phyloP scores from a whole-genome alignment of 805 yeast species.

The Saccharomycopsis selenospora region DNA sequence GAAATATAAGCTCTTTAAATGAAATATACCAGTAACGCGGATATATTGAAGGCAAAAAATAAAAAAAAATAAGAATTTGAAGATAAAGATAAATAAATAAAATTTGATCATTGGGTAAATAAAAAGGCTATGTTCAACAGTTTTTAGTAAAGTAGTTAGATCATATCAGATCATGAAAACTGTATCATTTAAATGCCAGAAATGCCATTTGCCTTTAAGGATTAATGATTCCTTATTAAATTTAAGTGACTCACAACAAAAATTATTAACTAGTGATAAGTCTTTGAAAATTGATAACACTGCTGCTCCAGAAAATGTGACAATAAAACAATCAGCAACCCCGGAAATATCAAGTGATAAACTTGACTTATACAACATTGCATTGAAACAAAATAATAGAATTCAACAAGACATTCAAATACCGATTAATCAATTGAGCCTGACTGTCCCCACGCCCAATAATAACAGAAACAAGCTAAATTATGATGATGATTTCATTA shows the following conservation, averaged over 20 bases:
- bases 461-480: not conserved
- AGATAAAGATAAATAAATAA: too few relatives aligned
- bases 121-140: too few relatives aligned
- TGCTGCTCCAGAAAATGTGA: not conserved
- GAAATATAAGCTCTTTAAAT: too few relatives aligned
- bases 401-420: not conserved
- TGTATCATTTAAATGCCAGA: constrained; percentile 32
- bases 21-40: too few relatives aligned
- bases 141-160: too few relatives aligned
- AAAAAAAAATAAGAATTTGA: too few relatives aligned
- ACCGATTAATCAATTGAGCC: not conserved
- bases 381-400: not conserved
- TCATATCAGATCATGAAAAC: too few relatives aligned
- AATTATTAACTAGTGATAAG: constrained; percentile 32
- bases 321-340: not conserved
- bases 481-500: not conserved
- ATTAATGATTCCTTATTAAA: constrained; percentile 38
- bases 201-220: constrained; percentile 37
- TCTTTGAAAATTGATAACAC: constrained; percentile 16
- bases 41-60: too few relatives aligned
- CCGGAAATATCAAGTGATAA: not conserved
- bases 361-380: not conserved
- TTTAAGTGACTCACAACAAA: constrained; percentile 38
- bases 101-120: too few relatives aligned
- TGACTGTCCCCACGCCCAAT: not conserved